These are phyloP conservation scores for Amesomyces nigricolor DNA, from an alignment of 2,329 filamentous ascomycete species.

Conservation along the genomic window DNA sequence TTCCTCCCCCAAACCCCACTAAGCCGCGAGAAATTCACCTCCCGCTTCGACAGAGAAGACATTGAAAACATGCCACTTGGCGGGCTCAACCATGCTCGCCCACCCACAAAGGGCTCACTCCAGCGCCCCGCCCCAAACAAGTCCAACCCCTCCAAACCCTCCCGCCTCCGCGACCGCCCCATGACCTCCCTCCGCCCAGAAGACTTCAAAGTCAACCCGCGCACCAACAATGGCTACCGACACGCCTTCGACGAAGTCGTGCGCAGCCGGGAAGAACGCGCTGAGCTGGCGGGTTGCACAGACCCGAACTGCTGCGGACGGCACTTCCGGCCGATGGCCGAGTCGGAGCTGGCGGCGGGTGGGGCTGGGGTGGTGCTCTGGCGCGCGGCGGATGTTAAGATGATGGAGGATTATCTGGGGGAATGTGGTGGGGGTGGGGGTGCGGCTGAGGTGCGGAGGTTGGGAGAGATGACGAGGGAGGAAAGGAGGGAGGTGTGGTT, in stretches of 20 bases:
- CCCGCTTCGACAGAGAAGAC: not conserved
- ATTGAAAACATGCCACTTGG: not conserved
- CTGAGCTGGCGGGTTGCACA: constrained; percentile 67
- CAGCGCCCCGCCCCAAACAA: not conserved
- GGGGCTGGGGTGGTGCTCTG: constrained; percentile 25
- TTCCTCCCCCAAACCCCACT: constrained; percentile 6
- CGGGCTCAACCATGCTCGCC: not conserved
- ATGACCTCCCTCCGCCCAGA: constrained; percentile 53
- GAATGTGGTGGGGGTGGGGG: constrained; percentile 28
- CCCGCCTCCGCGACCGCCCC: constrained; percentile 53
- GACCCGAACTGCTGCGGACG: constrained; percentile 71
- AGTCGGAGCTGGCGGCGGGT: constrained; percentile 42
- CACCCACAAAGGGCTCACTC: constrained; percentile 4
- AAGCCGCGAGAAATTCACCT: not conserved
- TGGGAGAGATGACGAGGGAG: constrained; percentile 51
- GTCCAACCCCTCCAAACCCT: not conserved
- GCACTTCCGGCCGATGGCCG: constrained; percentile 61
- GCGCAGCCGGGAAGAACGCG: constrained; percentile 62
- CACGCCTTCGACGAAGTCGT: constrained; percentile 73
- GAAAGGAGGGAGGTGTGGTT: constrained; percentile 63
- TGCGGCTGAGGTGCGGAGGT: constrained; percentile 44
- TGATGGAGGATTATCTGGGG: constrained; percentile 54
- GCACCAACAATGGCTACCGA: constrained; percentile 61
- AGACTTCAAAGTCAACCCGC: constrained; percentile 80
- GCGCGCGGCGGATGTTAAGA: constrained; percentile 38